phyloP scores from a whole-genome alignment of 495 filamentous ascomycete species.

The Rostrohypoxylon terebratum region DNA sequence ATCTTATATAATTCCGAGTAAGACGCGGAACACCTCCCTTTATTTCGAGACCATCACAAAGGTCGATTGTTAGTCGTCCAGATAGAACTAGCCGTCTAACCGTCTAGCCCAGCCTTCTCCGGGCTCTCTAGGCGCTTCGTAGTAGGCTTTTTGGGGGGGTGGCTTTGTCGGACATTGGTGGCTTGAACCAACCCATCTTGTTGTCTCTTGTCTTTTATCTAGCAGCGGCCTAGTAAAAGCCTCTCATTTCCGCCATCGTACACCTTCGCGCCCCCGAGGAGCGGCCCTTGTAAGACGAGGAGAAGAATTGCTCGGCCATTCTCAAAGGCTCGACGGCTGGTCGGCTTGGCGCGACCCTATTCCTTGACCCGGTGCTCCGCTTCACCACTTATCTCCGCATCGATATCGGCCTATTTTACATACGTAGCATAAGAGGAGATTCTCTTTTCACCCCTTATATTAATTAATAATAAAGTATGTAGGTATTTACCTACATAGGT shows the following conservation, averaged over 20 bases:
- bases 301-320: constrained; percentile 39
- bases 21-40: constrained; percentile 28
- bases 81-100: constrained; percentile 7
- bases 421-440: constrained; percentile 39
- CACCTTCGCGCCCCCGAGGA: not conserved
- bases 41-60: constrained; percentile 27
- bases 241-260: not conserved
- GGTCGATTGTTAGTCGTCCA: constrained; percentile 34
- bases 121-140: not conserved
- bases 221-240: not conserved
- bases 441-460: constrained; percentile 38
- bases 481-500: too few species aligned
- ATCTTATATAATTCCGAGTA: constrained; percentile 45
- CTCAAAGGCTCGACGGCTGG: constrained; percentile 38
- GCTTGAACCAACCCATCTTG: constrained; percentile 21
- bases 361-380: constrained; percentile 45
- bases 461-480: too few species aligned
- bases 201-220: not conserved
- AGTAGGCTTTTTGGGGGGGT: too few species aligned
- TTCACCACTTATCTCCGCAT: constrained; percentile 46
- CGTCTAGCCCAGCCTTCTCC: constrained; percentile 20
- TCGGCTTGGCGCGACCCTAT: constrained; percentile 44
- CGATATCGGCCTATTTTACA: constrained; percentile 44
- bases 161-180: constrained; percentile 20
- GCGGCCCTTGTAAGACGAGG: constrained; percentile 4